Evolutionary conservation across 164 flowering plant species (phyloP).

Genomic region (Annona cherimola): DNA sequence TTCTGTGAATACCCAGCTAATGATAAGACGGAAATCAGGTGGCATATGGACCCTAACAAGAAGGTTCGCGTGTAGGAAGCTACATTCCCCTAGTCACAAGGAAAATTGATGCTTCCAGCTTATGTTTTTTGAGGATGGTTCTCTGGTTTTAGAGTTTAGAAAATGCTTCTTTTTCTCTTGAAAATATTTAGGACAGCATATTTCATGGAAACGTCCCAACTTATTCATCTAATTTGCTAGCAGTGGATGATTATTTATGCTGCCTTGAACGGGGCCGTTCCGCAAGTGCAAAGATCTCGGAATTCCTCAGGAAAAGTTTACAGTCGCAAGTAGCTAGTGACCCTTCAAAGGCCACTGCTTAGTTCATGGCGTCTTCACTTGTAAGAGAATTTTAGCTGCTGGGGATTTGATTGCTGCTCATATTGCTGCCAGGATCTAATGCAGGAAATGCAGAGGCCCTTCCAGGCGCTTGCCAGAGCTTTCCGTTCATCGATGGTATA

Average conservation of each 20-base stretch:
- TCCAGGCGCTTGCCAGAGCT: too few relatives aligned
- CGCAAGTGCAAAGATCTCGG: constrained; percentile 61
- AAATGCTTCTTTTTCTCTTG: too few relatives aligned
- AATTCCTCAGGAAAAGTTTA: constrained; percentile 62
- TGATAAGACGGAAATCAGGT: too few relatives aligned
- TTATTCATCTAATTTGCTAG: background rate
- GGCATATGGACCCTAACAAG: too few relatives aligned
- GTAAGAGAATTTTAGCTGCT: background rate
- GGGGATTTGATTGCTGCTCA: background rate
- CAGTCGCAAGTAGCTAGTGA: constrained; percentile 25
- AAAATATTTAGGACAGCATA: too few relatives aligned
- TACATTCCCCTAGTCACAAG: background rate
- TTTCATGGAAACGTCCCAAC: background rate
- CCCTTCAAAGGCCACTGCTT: constrained; percentile 7
- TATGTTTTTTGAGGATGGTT: background rate
- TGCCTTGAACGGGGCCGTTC: constrained; percentile 75
- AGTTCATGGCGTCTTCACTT: background rate
- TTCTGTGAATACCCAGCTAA: too few relatives aligned
- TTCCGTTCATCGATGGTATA: too few relatives aligned
- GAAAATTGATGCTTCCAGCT: background rate
- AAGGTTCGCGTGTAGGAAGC: background rate
- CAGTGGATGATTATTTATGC: constrained; percentile 70
- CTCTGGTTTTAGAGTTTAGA: background rate
- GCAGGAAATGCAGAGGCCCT: too few relatives aligned
- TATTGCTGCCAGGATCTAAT: background rate